A percentile compares a stretch with the other conserved stretches of the same genome.
Evolutionary conservation across 1,284 basidiomycete species (phyloP).

Genomic region (Cutaneotrichosporon cavernicola): DNA sequence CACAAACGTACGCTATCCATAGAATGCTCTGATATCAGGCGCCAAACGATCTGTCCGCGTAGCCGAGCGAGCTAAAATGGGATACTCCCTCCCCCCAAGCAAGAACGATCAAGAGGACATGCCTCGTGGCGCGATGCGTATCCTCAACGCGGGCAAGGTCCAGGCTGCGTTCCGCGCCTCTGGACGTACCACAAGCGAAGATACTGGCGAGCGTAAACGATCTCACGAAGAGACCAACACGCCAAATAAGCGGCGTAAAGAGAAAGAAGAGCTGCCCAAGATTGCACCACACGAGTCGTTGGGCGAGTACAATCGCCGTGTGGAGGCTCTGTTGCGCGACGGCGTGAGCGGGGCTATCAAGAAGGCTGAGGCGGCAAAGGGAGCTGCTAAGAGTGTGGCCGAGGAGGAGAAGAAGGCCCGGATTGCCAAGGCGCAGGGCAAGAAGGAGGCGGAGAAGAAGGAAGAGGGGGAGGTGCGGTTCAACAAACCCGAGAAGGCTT

Average conservation of each 20-base stretch:
- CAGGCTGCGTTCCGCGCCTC: constrained; percentile 40
- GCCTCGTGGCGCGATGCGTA: constrained; percentile 44
- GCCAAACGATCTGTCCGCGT: constrained; percentile 47
- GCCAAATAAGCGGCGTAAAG: constrained; percentile 7
- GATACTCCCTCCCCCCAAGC: constrained; percentile 42
- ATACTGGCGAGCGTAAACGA: constrained; percentile 36
- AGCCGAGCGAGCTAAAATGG: constrained; percentile 41
- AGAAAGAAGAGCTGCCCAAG: constrained; percentile 25
- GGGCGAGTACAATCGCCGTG: constrained; percentile 50
- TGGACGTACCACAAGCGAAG: constrained; percentile 40
- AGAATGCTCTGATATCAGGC: constrained; percentile 31
- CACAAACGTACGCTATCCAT: constrained; percentile 45
- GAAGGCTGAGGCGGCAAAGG: constrained; percentile 35
- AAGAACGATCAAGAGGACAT: constrained; percentile 40
- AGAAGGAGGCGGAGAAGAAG: not conserved
- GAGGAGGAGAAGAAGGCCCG: constrained; percentile 33
- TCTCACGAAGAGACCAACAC: not conserved
- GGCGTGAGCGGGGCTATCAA: constrained; percentile 49
- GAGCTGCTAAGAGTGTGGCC: constrained; percentile 28
- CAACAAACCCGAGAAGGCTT: constrained; percentile 13
- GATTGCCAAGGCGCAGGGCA: constrained; percentile 21
- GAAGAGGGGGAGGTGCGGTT: not conserved
- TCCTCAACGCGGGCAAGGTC: constrained; percentile 43
- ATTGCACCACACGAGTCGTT: constrained; percentile 35
- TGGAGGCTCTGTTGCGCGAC: constrained; percentile 45